Evolutionary conservation across 176 grass and related monocot species (phyloP).

Genomic region (Alopecurus myosuroides): DNA sequence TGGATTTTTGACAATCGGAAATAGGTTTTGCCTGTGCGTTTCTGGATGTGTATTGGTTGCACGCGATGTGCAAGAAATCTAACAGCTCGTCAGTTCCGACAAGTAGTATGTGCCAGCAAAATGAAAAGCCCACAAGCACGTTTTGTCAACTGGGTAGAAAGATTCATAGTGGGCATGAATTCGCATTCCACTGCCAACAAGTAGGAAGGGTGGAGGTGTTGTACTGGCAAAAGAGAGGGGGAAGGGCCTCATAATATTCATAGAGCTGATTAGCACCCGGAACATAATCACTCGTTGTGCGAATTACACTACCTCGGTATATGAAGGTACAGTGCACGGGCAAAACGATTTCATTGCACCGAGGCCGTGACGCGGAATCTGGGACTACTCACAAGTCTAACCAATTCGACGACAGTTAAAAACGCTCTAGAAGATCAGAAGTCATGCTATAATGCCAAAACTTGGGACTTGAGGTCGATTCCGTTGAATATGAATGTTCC

Average conservation of each 20-base stretch:
- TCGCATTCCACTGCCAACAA: not conserved
- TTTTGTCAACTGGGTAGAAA: no score
- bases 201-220: no score
- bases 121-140: no score
- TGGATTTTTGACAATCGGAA: no score
- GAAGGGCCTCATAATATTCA: not conserved
- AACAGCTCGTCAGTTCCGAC: no score
- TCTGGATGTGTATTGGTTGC: no score
- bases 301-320: not conserved
- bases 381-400: not conserved
- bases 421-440: not conserved
- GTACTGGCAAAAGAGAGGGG: not conserved
- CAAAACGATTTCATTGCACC: not conserved
- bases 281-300: not conserved
- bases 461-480: slow-evolving; percentile 93
- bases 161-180: not conserved
- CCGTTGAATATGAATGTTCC: slow-evolving; percentile 89
- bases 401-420: not conserved
- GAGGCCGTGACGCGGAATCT: slow-evolving; percentile 1
- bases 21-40: no score
- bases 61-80: no score
- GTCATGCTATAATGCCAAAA: slow-evolving; percentile 45
- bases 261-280: not conserved
- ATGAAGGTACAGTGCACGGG: not conserved
- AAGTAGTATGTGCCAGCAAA: no score